phyloP scores from a whole-genome alignment of 2,329 filamentous ascomycete species.

The Colletotrichum paranaense region DNA sequence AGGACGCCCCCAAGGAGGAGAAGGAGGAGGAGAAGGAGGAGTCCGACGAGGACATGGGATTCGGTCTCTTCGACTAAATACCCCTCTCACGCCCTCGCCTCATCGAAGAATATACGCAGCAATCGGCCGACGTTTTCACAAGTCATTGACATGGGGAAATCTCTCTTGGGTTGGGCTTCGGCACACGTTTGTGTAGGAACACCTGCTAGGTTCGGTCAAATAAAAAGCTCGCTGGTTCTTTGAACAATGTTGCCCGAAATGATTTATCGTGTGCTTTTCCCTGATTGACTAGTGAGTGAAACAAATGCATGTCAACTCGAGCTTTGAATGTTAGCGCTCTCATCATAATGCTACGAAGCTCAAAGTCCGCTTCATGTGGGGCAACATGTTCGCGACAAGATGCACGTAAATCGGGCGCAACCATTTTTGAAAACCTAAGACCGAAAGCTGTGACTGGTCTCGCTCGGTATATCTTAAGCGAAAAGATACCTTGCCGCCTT shows the following conservation, averaged over 20 bases:
- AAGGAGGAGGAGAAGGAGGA: conserved; percentile 80
- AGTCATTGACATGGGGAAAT: conserved; percentile 46
- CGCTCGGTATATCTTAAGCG: background rate
- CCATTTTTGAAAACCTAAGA: background rate
- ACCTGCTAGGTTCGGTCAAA: conserved; percentile 35
- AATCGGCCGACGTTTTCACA: conserved; percentile 46
- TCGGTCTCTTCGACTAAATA: conserved; percentile 80
- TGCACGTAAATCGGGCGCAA: background rate
- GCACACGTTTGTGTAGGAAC: conserved; percentile 30
- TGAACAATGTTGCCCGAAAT: conserved; percentile 7
- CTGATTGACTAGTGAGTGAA: no score
- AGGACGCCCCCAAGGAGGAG: conserved; percentile 71
- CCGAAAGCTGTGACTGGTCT: background rate
- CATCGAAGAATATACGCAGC: conserved; percentile 46
- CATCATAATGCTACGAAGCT: no score
- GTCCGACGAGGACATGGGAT: conserved; percentile 54
- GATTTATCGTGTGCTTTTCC: background rate
- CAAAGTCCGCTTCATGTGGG: no score
- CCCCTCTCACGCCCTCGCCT: conserved; percentile 44
- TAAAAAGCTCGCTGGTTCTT: conserved; percentile 35
- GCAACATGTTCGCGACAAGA: background rate
- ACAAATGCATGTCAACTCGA: background rate
- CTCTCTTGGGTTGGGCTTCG: conserved; percentile 36
- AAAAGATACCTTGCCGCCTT: background rate
- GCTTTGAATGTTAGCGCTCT: background rate